A percentile compares a stretch with the other conserved stretches of the same genome.
Evolutionary conservation across 768 basidiomycete genomes (phyloP).

Genomic region (Panellus pusillus): DNA sequence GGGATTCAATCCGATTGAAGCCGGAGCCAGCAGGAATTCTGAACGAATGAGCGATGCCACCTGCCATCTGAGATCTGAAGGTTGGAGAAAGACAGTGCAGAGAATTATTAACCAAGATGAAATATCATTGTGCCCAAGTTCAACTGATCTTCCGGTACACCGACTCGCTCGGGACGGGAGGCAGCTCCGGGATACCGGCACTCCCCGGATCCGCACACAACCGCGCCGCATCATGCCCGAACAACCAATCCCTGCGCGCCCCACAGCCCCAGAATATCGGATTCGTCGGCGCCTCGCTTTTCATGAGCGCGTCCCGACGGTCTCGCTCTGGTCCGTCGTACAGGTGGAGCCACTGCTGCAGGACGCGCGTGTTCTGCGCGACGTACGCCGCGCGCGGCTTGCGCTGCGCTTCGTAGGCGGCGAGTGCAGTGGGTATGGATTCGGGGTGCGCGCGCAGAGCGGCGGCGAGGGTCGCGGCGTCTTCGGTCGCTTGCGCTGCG

Average conservation of each 20-base stretch:
- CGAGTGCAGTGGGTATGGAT: conserved; percentile 41
- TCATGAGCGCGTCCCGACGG: conserved; percentile 44
- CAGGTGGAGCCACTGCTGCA: conserved; percentile 51
- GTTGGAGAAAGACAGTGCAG: too few relatives aligned
- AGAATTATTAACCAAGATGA: too few relatives aligned
- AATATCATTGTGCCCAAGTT: too few relatives aligned
- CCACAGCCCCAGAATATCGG: conserved; percentile 55
- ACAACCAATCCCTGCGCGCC: conserved; percentile 41
- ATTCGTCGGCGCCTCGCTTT: conserved; percentile 33
- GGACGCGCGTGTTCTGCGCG: conserved; percentile 44
- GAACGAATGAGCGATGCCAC: too few relatives aligned
- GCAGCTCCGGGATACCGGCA: too few relatives aligned
- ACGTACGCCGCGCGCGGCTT: conserved; percentile 44
- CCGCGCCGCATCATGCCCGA: conserved; percentile 40
- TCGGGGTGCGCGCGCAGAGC: conserved; percentile 44
- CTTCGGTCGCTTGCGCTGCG: conserved; percentile 33
- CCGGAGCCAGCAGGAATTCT: too few relatives aligned
- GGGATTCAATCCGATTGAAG: too few relatives aligned
- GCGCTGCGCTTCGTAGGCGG: conserved; percentile 49
- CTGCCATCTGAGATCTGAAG: too few relatives aligned
- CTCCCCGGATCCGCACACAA: too few relatives aligned
- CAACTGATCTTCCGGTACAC: too few relatives aligned
- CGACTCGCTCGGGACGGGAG: too few relatives aligned
- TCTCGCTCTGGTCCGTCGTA: conserved; percentile 49
- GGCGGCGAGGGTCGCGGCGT: conserved; percentile 38